A percentile compares a stretch with the other conserved stretches of the same genome.
These are phyloP conservation scores for Saccharomycopsis crataegensis DNA, from an alignment of 1,139 yeast species.

Conservation along the genomic window DNA sequence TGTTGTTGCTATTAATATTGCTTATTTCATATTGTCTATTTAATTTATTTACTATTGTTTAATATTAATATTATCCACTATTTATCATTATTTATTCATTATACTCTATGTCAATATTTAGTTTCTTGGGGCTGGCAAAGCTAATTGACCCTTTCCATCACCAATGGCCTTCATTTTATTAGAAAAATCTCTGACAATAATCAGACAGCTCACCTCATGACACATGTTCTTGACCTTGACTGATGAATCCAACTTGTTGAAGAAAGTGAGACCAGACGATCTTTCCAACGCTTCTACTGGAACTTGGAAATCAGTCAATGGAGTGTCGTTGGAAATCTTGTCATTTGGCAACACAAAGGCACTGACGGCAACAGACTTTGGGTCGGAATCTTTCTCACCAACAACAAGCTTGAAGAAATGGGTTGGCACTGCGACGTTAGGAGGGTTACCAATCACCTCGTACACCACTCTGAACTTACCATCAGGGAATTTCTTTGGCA, in stretches of 20 bases:
- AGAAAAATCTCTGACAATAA: constrained; percentile 76
- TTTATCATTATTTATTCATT: no score
- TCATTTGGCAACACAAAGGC: constrained; percentile 93
- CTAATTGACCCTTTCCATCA: neutral
- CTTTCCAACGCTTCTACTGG: constrained; percentile 87
- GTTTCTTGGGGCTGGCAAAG: neutral
- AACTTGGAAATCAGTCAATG: constrained; percentile 70
- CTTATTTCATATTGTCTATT: no score
- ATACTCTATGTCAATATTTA: neutral
- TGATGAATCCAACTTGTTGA: constrained; percentile 54
- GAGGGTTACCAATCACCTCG: constrained; percentile 96
- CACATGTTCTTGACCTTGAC: constrained; percentile 61
- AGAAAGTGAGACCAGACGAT: constrained; percentile 75
- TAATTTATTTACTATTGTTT: no score
- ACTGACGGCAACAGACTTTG: constrained; percentile 53
- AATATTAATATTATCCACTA: no score
- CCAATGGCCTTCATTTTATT: constrained; percentile 32
- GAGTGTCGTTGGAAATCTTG: constrained; percentile 58
- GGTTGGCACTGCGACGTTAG: constrained; percentile 93
- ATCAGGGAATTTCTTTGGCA: constrained; percentile 70
- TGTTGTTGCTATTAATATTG: no score
- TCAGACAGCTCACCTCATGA: constrained; percentile 69
- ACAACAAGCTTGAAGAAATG: constrained; percentile 89
- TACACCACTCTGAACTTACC: constrained; percentile 79
- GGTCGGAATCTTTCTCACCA: constrained; percentile 49